Base-by-base conservation (phyloP, 1,284 basidiomycete genomes). In the Leccinum fuscescens region DNA sequence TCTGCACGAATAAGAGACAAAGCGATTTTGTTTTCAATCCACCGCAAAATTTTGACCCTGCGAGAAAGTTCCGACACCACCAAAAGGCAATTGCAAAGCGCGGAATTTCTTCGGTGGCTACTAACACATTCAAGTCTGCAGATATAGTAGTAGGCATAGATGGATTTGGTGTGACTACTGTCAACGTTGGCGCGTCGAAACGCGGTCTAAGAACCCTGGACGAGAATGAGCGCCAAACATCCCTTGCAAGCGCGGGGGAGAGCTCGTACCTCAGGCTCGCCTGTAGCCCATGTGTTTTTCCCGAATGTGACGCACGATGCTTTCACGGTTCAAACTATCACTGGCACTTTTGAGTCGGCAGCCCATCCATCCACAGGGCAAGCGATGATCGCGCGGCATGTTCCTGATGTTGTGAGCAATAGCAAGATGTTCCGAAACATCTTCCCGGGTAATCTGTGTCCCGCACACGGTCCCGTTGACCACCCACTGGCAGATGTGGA, bases 221-320 rank as follows among this genome's bases (percentile, higher is more conserved):
- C 2, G 48, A 39, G 8, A 29, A 9, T 62, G 42, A 67, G 8
- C 9, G 17, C 3, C 15, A 29, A 3, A 24, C 4, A 24, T 27
- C n/a, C 17, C 14, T 33, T 22, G 11, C 17, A n/a, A 58, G 31
- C 5, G 0, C 42, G 4, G 4, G 11, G 4, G 8, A 44, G 3
- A 17, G 3, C 5, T 35, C 42, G 2, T 11, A 69, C 60, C 60
- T n/a, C 15, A 6, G 3, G 22, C n/a, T 31, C 71, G 68, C 12
- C 11, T 68, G 35, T 11, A 48, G 6, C 58, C 3, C 8, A 74
- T 14, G 27, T 72, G 73, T 5, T 1, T 57, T 22, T 71, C 72
- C 0, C 61, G 55, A 1, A 71, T 8, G 6, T 72, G 70, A 0
- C 73, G 62, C 2, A 58, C 35, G 0, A 72, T 66, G 6, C 58